Evolutionary conservation across 768 basidiomycete species (phyloP).

Genomic region (Crepidotus variabilis): DNA sequence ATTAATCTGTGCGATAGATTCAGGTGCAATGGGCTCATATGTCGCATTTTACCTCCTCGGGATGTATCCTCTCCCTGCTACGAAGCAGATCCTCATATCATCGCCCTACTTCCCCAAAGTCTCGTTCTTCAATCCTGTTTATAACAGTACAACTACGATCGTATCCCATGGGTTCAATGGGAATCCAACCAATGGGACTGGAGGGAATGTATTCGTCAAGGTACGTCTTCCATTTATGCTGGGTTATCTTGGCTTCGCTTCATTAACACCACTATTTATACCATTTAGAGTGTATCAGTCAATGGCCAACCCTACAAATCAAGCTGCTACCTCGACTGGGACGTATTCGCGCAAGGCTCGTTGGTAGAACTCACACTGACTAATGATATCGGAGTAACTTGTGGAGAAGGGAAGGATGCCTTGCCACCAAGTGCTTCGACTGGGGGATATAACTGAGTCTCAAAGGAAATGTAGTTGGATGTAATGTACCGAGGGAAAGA

Average conservation of each 20-base stretch:
- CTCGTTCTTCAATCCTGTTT: conserved; percentile 57
- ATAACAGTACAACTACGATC: conserved; percentile 56
- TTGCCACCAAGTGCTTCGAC: conserved; percentile 63
- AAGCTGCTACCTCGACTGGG: conserved; percentile 65
- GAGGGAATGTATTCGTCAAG: conserved; percentile 56
- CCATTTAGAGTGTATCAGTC: conserved; percentile 49
- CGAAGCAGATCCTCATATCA: conserved; percentile 53
- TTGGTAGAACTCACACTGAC: conserved; percentile 54
- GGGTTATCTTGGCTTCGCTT: background rate
- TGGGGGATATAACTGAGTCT: conserved; percentile 46
- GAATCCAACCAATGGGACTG: conserved; percentile 47
- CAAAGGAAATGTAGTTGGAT: background rate
- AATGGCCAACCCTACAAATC: conserved; percentile 57
- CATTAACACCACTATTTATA: background rate
- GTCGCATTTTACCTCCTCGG: conserved; percentile 56
- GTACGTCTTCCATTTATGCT: conserved; percentile 22
- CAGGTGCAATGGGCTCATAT: conserved; percentile 63
- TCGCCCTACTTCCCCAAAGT: conserved; percentile 61
- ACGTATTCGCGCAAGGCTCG: conserved; percentile 51
- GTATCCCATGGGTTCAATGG: conserved; percentile 44
- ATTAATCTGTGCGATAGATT: conserved; percentile 6
- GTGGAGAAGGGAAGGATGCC: conserved; percentile 41
- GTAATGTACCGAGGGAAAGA: too few relatives aligned
- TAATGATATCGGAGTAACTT: conserved; percentile 47
- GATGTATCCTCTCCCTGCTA: conserved; percentile 61